Evolutionary conservation across 345 rosid genomes (phyloP), one percentile per base, ranked within the genome.

Genomic region (Orychophragmus violaceus): DNA sequence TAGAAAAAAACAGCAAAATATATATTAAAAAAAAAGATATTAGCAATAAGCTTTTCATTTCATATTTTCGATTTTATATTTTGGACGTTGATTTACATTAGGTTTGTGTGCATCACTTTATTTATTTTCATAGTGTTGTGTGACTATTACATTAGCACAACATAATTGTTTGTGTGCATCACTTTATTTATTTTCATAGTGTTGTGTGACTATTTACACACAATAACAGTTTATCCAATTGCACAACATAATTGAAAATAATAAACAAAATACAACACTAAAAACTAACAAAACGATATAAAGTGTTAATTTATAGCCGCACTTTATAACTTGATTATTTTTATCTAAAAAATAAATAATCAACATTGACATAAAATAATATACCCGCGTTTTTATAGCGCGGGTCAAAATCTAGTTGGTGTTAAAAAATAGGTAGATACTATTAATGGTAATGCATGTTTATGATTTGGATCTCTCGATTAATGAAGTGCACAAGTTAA

Each of bases 401-500:
- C 10, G 59, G 16, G 36, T 29, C 48, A 39, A 12, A 46, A 48
- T 10, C 48, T 8, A 9, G 11, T 7, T 1, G 5, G 17, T 21
- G 7, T 13, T 13, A 10, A 9, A 9, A n/a, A n/a, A 56, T 19
- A 33, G 5, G 25, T 24, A 27, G 53, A 39, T 60, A 27, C 60
- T 33, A 50, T 28, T 50, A 48, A 49, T 69, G 61, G 53, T 51
- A 69, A 37, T 51, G 60, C 53, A 69, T 69, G 61, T 39, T 22
- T 69, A 16, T 29, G 39, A 59, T 69, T 18, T 69, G 52, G 21
- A 12, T 70, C 22, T 21, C 56, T 61, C 14, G 28, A 52, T 62
- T 16, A 23, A 62, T 18, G 18, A 29, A 19, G 11, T 29, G 46
- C 19, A 22, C 8, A 14, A 12, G 36, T 5, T 51, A 52, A 45